A percentile compares a stretch with the other conserved stretches of the same genome.
These are phyloP conservation scores for Lizanozyma gosingica DNA, from an alignment of 1,139 yeast genomes.

Conservation along the genomic window DNA sequence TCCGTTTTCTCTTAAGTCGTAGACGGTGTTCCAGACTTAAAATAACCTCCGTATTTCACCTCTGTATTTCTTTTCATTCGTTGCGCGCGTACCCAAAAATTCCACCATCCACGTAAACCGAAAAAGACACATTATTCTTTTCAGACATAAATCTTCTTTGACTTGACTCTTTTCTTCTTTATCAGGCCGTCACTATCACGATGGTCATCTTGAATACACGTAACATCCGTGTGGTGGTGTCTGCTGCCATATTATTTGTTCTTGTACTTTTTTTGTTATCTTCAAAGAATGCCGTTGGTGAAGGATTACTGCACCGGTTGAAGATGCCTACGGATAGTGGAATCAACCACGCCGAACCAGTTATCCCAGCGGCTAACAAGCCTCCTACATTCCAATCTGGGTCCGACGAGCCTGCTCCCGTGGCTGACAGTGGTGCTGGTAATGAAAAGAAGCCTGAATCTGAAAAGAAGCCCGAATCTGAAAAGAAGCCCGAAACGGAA, in stretches of 20 bases:
- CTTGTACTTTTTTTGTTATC: constrained; percentile 29
- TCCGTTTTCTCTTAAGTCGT: too few relatives aligned
- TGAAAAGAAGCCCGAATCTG: constrained; percentile 3
- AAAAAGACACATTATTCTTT: too few relatives aligned
- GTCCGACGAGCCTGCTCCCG: constrained; percentile 13
- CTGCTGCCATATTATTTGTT: constrained; percentile 25
- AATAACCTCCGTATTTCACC: too few relatives aligned
- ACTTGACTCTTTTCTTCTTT: too few relatives aligned
- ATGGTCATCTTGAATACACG: constrained; percentile 26
- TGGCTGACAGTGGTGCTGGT: constrained; percentile 2
- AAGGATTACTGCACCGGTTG: constrained; percentile 11
- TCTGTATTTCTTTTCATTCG: too few relatives aligned
- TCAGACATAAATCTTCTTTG: too few relatives aligned
- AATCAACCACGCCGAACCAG: constrained; percentile 16
- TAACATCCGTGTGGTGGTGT: constrained; percentile 26
- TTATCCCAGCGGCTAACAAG: constrained; percentile 15
- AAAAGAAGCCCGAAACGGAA: constrained; percentile 4
- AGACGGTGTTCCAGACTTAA: too few relatives aligned
- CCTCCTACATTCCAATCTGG: constrained; percentile 9
- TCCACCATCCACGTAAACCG: too few relatives aligned
- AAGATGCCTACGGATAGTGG: not conserved
- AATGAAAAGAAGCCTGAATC: not conserved
- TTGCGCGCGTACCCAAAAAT: too few relatives aligned
- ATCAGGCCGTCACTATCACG: too few relatives aligned
- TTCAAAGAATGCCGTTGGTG: constrained; percentile 21